These are phyloP conservation scores for Chrysopogon serrulatus DNA, from an alignment of 176 grass and related monocot species.

Conservation along the genomic window DNA sequence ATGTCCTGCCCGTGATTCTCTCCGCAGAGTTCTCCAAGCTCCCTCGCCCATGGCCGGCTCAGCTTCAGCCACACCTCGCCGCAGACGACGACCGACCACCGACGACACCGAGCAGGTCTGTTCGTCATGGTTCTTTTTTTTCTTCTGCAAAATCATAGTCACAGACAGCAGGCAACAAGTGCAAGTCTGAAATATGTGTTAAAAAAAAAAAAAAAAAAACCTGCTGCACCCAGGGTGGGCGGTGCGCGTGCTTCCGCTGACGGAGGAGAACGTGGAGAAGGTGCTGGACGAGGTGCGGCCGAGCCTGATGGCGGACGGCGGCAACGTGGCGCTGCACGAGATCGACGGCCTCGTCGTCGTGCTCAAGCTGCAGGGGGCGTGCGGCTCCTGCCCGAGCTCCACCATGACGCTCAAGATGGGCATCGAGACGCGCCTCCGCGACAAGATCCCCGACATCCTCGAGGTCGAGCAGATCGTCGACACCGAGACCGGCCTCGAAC, in stretches of 20 bases:
- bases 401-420: slow-evolving; percentile 99
- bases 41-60: slow-evolving; percentile 39
- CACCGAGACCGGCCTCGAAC: slow-evolving; percentile 91
- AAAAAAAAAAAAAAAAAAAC: no score
- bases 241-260: slow-evolving; percentile 61
- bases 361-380: slow-evolving; percentile 91
- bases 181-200: neutral
- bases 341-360: slow-evolving; percentile 92
- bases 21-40: slow-evolving; percentile 25
- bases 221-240: slow-evolving; percentile 36
- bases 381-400: slow-evolving; percentile 96
- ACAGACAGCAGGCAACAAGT: neutral
- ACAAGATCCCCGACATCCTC: slow-evolving; percentile 91
- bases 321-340: slow-evolving; percentile 91
- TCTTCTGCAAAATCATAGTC: neutral
- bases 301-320: slow-evolving; percentile 86
- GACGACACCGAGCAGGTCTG: slow-evolving; percentile 12
- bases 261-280: slow-evolving; percentile 88
- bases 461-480: slow-evolving; percentile 87
- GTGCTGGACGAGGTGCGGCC: slow-evolving; percentile 84
- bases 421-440: slow-evolving; percentile 83
- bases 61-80: slow-evolving; percentile 32
- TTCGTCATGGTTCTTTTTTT: neutral
- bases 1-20: neutral
- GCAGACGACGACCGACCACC: neutral